These are phyloP conservation scores for Xerocomellus intermedius DNA, from an alignment of 768 basidiomycete genomes.

Conservation along the genomic window DNA sequence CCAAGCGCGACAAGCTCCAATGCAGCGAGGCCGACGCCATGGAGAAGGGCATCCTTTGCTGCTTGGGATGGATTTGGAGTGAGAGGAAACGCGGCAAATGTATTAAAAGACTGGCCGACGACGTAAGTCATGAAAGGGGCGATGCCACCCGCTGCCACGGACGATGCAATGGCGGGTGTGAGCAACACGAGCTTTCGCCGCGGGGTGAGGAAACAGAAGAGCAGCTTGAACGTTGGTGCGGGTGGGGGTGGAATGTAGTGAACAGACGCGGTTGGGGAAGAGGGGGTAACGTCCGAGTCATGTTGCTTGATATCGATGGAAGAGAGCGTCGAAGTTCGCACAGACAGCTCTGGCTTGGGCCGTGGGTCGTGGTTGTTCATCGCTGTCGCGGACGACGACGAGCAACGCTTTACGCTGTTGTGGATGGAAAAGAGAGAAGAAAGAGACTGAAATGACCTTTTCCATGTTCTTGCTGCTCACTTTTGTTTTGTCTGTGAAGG, in stretches of 20 bases:
- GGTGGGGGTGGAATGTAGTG: slow-evolving; percentile 27
- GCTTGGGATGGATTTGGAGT: slow-evolving; percentile 37
- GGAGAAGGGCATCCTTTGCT: slow-evolving; percentile 51
- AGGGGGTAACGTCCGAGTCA: slow-evolving; percentile 2
- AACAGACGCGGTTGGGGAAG: slow-evolving; percentile 14
- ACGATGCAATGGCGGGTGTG: slow-evolving; percentile 60
- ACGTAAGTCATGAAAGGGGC: slow-evolving; percentile 86
- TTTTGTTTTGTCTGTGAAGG: slow-evolving; percentile 27
- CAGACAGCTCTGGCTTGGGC: slow-evolving; percentile 16
- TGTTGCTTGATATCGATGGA: slow-evolving; percentile 21
- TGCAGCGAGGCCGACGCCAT: slow-evolving; percentile 57
- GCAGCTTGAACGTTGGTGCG: slow-evolving; percentile 55
- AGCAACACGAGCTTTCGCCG: slow-evolving; percentile 57
- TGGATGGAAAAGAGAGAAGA: slow-evolving; percentile 11
- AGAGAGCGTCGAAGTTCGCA: slow-evolving; percentile 17
- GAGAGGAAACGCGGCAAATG: slow-evolving; percentile 60
- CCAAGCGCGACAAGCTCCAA: slow-evolving; percentile 67
- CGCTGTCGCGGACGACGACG: slow-evolving; percentile 30
- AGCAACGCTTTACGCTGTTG: slow-evolving; percentile 12
- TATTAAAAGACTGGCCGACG: slow-evolving; percentile 73
- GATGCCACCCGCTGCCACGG: slow-evolving; percentile 64
- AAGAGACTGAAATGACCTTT: slow-evolving; percentile 4
- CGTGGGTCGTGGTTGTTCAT: slow-evolving; percentile 33
- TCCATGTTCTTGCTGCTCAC: not conserved
- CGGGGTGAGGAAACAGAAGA: slow-evolving; percentile 64